Conservation (phyloP, 2,329 filamentous ascomycete species). For the Colletotrichum horii region DNA sequence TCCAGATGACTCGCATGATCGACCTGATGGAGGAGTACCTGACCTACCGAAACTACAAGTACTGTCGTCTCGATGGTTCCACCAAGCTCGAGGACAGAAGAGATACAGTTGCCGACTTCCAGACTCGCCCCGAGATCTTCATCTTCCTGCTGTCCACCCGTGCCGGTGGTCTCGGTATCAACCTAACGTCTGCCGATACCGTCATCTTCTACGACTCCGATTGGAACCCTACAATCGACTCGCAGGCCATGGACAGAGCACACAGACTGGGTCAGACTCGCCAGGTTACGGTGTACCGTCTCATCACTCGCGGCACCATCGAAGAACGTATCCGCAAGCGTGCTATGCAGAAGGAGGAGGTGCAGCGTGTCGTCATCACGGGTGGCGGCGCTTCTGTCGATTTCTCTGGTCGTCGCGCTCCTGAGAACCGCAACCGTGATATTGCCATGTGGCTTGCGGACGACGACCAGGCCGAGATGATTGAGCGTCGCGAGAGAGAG, state of each 20-base stretch:
- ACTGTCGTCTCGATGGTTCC: constrained; percentile 93
- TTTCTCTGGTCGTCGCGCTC: constrained; percentile 88
- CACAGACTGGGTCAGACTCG: constrained; percentile 95
- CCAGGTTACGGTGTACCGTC: constrained; percentile 95
- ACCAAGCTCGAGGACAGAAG: constrained; percentile 97
- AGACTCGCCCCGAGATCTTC: constrained; percentile 92
- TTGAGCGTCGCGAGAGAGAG: constrained; percentile 92
- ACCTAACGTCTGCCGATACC: constrained; percentile 93
- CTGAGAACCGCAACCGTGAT: constrained; percentile 94
- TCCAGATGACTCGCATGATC: constrained; percentile 99
- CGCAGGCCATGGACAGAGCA: constrained; percentile 97
- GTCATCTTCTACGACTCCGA: constrained; percentile 99
- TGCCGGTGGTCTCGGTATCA: constrained; percentile 97
- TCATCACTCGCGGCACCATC: constrained; percentile 96
- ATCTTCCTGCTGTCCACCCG: constrained; percentile 96
- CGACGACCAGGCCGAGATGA: constrained; percentile 92
- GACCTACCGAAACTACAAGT: constrained; percentile 99
- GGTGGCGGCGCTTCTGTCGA: constrained; percentile 91
- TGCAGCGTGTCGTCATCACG: constrained; percentile 95
- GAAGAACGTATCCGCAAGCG: constrained; percentile 98
- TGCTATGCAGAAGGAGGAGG: constrained; percentile 97
- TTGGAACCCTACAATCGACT: constrained; percentile 99
- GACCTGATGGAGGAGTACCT: constrained; percentile 99
- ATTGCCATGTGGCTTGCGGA: constrained; percentile 99
- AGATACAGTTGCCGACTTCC: constrained; percentile 96